Evolutionary conservation across 179 eudicot genomes (phyloP).

Genomic region (Vitellaria paradoxa): DNA sequence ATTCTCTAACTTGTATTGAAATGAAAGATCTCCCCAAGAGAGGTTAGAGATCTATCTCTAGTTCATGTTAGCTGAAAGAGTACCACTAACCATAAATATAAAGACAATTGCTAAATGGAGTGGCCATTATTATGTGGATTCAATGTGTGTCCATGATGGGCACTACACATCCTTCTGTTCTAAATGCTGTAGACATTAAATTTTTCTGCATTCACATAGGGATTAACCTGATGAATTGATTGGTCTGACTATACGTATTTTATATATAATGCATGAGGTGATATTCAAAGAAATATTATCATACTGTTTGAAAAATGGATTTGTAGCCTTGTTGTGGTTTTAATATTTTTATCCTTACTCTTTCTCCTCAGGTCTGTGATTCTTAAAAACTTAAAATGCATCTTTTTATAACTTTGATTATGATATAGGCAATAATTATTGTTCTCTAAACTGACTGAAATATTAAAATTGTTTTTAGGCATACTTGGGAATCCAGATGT

Average conservation of each 20-base stretch:
- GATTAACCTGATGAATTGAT: not conserved
- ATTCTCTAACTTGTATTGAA: not conserved
- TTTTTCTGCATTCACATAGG: not conserved
- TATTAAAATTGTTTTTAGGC: constrained; percentile 46
- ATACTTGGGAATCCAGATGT: constrained; percentile 86
- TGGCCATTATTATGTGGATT: not conserved
- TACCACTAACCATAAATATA: not conserved
- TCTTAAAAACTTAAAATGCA: not conserved
- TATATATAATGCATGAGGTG: not conserved
- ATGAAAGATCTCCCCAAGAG: not conserved
- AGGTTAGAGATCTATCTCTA: not conserved
- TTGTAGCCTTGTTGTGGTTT: not conserved
- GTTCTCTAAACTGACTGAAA: not conserved
- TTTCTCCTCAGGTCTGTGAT: not conserved
- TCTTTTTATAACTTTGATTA: not conserved
- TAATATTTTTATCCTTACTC: not conserved
- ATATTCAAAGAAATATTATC: not conserved
- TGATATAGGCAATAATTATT: not conserved
- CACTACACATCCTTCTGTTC: not conserved
- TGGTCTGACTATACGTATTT: not conserved
- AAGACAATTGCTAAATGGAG: not conserved
- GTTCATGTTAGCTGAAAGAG: not conserved
- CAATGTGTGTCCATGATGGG: not conserved
- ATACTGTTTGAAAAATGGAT: not conserved
- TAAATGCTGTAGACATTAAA: not conserved